Conservation (phyloP, 257 asterid species). For the Datura wrightii region DNA sequence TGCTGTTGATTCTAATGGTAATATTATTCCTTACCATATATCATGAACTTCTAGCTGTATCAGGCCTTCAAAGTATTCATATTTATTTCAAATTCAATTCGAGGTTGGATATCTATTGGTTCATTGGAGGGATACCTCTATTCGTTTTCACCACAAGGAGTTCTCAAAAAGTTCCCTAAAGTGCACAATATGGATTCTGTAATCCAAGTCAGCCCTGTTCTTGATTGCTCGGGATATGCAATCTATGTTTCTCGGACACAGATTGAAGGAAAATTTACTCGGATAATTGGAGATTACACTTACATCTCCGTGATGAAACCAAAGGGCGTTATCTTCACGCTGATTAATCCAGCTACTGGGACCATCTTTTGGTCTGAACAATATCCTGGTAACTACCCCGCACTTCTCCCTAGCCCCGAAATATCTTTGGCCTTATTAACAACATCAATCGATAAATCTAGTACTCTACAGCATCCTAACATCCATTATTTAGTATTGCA, state of each 20-base stretch:
- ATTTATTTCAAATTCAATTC: constrained; percentile 22
- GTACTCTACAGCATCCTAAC: background rate
- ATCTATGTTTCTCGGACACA: constrained; percentile 70
- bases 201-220: constrained; percentile 73
- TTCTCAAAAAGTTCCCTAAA: constrained; percentile 60
- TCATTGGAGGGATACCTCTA: constrained; percentile 89
- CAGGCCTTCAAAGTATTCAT: background rate
- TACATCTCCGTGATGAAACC: constrained; percentile 79
- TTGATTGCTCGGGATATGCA: constrained; percentile 88
- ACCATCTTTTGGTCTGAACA: constrained; percentile 60
- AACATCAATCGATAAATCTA: background rate
- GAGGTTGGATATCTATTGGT: constrained; percentile 96
- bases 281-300: constrained; percentile 57
- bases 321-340: constrained; percentile 52
- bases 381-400: constrained; percentile 63
- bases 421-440: background rate
- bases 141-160: constrained; percentile 82
- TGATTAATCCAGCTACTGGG: constrained; percentile 72
- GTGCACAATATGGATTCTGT: constrained; percentile 51
- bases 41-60: background rate
- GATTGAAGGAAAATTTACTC: constrained; percentile 66
- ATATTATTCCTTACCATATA: constrained; percentile 6
- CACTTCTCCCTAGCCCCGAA: background rate
- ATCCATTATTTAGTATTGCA: constrained; percentile 23
- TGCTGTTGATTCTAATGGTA: constrained; percentile 81